A percentile compares a stretch with the other conserved stretches of the same genome.
Conservation (phyloP, 1,284 basidiomycete genomes). For the Grifola frondosa region DNA sequence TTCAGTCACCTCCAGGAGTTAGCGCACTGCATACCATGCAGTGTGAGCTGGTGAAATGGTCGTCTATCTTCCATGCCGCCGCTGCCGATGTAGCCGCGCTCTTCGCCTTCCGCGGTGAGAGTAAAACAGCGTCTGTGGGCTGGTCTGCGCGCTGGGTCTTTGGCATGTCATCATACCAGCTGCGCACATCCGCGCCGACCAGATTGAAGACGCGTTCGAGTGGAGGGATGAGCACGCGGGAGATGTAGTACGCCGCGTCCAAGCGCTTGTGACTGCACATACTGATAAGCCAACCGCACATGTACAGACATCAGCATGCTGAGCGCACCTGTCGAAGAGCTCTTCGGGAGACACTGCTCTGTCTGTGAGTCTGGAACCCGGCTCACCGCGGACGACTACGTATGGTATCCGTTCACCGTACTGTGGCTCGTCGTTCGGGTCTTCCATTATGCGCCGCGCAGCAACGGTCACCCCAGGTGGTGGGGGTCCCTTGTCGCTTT, state of each 20-base stretch:
- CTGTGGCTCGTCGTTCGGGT: constrained; percentile 83
- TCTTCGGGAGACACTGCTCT: constrained; percentile 80
- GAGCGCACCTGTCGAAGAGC: constrained; percentile 67
- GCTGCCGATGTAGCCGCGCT: constrained; percentile 32
- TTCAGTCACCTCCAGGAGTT: constrained; percentile 52
- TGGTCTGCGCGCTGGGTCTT: constrained; percentile 44
- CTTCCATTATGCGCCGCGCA: constrained; percentile 70
- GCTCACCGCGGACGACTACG: constrained; percentile 73
- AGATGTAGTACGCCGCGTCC: constrained; percentile 91
- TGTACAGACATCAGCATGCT: constrained; percentile 5
- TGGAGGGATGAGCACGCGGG: constrained; percentile 84
- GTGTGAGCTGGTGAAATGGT: constrained; percentile 72
- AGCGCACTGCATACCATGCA: constrained; percentile 69
- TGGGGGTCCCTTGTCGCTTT: constrained; percentile 78
- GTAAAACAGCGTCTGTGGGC: constrained; percentile 29
- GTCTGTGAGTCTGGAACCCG: constrained; percentile 74
- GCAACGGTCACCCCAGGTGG: constrained; percentile 92
- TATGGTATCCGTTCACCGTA: constrained; percentile 95
- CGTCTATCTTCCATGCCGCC: constrained; percentile 60
- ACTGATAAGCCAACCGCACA: neutral
- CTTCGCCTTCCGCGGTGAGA: constrained; percentile 50
- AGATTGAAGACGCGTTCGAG: constrained; percentile 90
- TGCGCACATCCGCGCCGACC: constrained; percentile 84
- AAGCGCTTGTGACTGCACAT: constrained; percentile 57
- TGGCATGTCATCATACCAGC: constrained; percentile 92